Evolutionary conservation across 352 stramenopile genomes (phyloP).

Genomic region (Lagenidium giganteum): DNA sequence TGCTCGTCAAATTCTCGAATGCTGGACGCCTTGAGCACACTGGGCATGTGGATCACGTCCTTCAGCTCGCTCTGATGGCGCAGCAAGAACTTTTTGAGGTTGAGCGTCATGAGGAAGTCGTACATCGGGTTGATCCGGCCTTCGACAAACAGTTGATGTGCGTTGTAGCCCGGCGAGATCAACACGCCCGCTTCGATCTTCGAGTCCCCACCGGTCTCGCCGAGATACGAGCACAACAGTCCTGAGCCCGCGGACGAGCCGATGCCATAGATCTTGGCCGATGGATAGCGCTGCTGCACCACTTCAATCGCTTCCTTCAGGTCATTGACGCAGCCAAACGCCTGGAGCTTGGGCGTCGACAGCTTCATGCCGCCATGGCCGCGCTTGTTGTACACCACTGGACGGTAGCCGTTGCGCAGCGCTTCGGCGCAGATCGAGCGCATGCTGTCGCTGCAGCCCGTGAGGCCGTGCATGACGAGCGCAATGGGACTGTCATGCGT

Average conservation of each 20-base stretch:
- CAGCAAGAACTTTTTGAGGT: conserved; percentile 59
- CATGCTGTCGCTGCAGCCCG: conserved; percentile 60
- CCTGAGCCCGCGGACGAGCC: conserved; percentile 71
- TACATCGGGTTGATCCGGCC: conserved; percentile 67
- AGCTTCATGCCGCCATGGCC: conserved; percentile 64
- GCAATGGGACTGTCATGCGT: conserved; percentile 37
- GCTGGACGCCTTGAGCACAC: conserved; percentile 37
- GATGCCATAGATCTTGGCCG: conserved; percentile 53
- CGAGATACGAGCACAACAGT: conserved; percentile 67
- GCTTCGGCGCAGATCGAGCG: conserved; percentile 59
- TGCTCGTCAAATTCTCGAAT: conserved; percentile 71
- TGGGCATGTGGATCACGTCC: conserved; percentile 38
- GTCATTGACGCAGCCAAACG: conserved; percentile 64
- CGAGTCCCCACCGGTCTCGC: conserved; percentile 47
- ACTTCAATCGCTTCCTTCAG: conserved; percentile 45
- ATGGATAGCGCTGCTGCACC: conserved; percentile 40
- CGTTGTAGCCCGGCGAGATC: conserved; percentile 76
- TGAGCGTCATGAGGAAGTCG: conserved; percentile 75
- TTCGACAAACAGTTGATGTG: conserved; percentile 64
- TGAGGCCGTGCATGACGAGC: conserved; percentile 67
- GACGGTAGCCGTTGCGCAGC: conserved; percentile 51
- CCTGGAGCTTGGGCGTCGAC: conserved; percentile 58
- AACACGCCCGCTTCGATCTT: conserved; percentile 50
- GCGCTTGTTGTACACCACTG: conserved; percentile 84
- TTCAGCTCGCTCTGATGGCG: conserved; percentile 37